Evolutionary conservation across 202 grass and related monocot genomes (phyloP).

Genomic region (Hordeum pubiflorum): DNA sequence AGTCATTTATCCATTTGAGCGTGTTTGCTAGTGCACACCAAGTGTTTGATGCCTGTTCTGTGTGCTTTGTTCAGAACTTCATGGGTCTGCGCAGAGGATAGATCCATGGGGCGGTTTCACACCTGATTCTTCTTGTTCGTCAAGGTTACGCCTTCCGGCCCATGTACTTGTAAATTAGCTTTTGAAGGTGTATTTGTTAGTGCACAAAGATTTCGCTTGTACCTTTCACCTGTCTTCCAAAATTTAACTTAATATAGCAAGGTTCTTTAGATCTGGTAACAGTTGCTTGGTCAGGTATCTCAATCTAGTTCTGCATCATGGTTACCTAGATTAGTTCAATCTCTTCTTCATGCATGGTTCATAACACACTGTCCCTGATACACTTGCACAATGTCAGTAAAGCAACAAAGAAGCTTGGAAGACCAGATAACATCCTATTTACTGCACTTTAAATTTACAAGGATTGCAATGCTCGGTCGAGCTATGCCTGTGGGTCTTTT

Average conservation of each 20-base stretch:
- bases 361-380: neutral
- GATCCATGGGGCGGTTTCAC: no score
- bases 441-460: neutral
- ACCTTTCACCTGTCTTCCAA: no score
- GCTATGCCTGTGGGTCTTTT: neutral
- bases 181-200: neutral
- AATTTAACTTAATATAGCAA: no score
- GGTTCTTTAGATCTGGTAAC: neutral
- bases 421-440: neutral
- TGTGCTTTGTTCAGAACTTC: neutral
- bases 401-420: neutral
- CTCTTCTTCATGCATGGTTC: neutral
- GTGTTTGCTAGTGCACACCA: neutral
- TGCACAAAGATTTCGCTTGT: neutral
- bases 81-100: neutral
- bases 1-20: neutral
- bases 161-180: neutral
- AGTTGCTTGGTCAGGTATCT: neutral
- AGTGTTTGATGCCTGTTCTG: neutral
- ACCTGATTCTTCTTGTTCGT: no score
- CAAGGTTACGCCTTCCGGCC: no score
- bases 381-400: neutral
- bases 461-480: neutral
- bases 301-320: neutral
- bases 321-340: neutral